Percentiles rank a stretch among this genome's conserved stretches.
Evolutionary conservation across 2,329 filamentous ascomycete species (phyloP).

Genomic region (Pleurostoma richardsiae): DNA sequence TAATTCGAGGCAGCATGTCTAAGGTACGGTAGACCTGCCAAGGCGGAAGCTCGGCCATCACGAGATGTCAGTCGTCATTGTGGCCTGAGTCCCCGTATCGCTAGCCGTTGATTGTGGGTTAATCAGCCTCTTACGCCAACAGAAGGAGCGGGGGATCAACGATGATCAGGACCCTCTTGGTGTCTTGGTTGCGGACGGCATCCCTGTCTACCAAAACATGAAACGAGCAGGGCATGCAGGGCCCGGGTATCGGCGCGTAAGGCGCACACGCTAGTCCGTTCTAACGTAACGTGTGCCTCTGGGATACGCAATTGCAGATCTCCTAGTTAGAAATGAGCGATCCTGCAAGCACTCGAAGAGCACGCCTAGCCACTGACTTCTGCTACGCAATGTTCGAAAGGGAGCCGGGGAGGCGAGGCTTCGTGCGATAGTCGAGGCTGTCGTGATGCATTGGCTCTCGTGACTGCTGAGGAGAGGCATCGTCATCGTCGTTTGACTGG

Average conservation of each 20-base stretch:
- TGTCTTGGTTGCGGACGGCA: not conserved
- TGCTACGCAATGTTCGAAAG: not conserved
- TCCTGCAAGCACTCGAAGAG: not conserved
- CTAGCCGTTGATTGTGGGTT: not conserved
- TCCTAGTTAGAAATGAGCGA: not conserved
- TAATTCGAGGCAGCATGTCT: not conserved
- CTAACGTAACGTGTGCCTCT: not conserved
- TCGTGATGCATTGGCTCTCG: too few relatives aligned
- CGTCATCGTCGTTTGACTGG: too few relatives aligned
- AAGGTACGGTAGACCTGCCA: not conserved
- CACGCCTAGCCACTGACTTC: not conserved
- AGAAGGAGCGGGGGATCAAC: not conserved
- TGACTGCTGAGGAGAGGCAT: too few relatives aligned
- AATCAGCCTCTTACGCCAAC: not conserved
- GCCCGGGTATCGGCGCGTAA: not conserved
- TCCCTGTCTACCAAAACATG: not conserved
- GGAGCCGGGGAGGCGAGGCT: not conserved
- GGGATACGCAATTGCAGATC: not conserved
- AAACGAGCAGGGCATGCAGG: not conserved
- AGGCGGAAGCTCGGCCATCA: not conserved
- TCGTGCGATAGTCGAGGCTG: not conserved
- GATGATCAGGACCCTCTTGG: not conserved
- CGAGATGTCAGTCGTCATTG: not conserved
- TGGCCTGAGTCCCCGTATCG: not conserved
- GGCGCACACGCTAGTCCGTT: not conserved